Percentiles rank a stretch among this genome's conserved stretches.
Conservation (phyloP, 225 moss, liverwort and hornwort species). For the Physcomitrellopsis africana region DNA sequence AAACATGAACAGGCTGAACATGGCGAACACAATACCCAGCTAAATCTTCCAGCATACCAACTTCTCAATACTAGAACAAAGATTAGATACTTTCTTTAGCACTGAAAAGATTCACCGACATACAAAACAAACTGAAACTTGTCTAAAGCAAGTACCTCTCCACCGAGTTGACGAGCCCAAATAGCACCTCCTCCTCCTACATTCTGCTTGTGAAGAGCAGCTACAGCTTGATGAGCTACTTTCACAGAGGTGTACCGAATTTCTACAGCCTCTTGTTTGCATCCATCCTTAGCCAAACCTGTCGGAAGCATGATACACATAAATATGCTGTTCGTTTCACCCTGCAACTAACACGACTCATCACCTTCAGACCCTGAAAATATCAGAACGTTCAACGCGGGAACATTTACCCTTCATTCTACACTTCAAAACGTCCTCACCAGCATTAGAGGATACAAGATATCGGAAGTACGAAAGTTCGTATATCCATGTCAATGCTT, state of each 20-base stretch:
- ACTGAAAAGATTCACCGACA: neutral
- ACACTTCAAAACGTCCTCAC: neutral
- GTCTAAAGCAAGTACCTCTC: constrained; percentile 67
- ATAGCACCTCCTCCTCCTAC: constrained; percentile 66
- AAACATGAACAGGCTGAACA: neutral
- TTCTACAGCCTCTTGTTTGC: constrained; percentile 74
- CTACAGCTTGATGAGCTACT: constrained; percentile 75
- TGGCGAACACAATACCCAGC: neutral
- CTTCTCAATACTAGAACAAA: neutral
- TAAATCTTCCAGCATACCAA: neutral
- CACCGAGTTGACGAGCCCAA: constrained; percentile 98
- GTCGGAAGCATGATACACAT: neutral
- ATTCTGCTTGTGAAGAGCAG: constrained; percentile 73
- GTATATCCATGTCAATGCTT: too few relatives aligned
- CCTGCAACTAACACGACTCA: neutral
- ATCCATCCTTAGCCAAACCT: constrained; percentile 93
- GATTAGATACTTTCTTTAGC: neutral
- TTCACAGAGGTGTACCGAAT: constrained; percentile 82
- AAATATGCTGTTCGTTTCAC: neutral
- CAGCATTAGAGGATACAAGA: too few relatives aligned
- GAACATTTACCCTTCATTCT: neutral
- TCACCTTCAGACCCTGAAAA: neutral
- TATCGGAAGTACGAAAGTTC: too few relatives aligned
- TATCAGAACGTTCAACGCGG: neutral
- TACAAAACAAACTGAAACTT: neutral